Evolutionary conservation across 1,284 basidiomycete species (phyloP).

Genomic region (Trametes versicolor): DNA sequence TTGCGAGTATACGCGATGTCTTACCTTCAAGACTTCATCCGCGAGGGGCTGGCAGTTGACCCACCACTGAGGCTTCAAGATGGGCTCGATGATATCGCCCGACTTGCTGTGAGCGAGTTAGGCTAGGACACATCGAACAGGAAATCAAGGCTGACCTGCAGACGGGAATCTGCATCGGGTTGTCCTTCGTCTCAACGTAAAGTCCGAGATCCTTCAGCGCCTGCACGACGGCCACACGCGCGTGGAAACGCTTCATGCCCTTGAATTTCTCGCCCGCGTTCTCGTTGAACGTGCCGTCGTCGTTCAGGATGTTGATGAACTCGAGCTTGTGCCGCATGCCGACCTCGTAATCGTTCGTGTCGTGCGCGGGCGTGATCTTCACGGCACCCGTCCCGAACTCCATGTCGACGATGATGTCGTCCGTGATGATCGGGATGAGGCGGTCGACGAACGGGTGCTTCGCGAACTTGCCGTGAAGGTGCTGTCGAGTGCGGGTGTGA

Average conservation of each 20-base stretch:
- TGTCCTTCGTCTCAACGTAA: constrained; percentile 94
- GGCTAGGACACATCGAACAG: background rate
- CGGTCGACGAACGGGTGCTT: constrained; percentile 92
- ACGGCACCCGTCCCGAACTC: constrained; percentile 98
- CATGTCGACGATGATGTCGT: constrained; percentile 89
- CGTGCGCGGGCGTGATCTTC: constrained; percentile 99
- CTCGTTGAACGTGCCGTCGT: constrained; percentile 96
- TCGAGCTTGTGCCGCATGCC: constrained; percentile 90
- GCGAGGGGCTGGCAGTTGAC: constrained; percentile 94
- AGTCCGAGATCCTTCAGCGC: constrained; percentile 88
- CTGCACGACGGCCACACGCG: constrained; percentile 86
- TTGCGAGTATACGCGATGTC: background rate
- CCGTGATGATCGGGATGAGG: constrained; percentile 90
- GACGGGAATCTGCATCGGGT: constrained; percentile 94
- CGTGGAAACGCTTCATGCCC: constrained; percentile 98
- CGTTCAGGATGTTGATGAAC: constrained; percentile 97
- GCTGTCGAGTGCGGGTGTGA: constrained; percentile 44
- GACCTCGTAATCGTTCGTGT: constrained; percentile 97
- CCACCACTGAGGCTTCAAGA: constrained; percentile 99
- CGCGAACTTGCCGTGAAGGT: constrained; percentile 95
- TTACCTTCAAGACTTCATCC: constrained; percentile 87
- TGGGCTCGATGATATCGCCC: constrained; percentile 95
- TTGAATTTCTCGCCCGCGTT: constrained; percentile 88
- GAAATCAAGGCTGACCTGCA: constrained; percentile 53
- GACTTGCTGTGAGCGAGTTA: constrained; percentile 71